A percentile compares a stretch with the other conserved stretches of the same genome.
Conservation (phyloP, 768 basidiomycete species). For the Boletus pseudopeckii region DNA sequence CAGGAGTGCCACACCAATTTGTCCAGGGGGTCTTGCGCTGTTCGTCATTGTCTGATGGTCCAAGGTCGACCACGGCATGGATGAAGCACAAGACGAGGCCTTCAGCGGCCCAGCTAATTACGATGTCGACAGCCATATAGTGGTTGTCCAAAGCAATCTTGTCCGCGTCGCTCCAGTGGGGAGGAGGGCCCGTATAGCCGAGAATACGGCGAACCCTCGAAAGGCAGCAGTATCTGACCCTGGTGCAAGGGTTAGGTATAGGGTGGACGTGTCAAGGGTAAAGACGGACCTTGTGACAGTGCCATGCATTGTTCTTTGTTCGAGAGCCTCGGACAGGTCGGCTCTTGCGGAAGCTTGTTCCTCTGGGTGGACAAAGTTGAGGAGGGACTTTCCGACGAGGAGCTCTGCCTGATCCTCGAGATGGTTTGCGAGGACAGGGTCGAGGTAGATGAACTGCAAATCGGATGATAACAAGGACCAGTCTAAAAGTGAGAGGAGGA, state of each 20-base stretch:
- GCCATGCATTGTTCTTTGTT: slow-evolving; percentile 74
- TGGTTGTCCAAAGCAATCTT: slow-evolving; percentile 66
- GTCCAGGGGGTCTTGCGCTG: slow-evolving; percentile 71
- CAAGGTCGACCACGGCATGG: slow-evolving; percentile 76
- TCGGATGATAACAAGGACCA: slow-evolving; percentile 79
- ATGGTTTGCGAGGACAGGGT: slow-evolving; percentile 73
- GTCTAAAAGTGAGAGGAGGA: slow-evolving; percentile 41
- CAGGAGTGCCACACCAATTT: slow-evolving; percentile 84
- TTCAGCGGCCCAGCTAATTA: slow-evolving; percentile 86
- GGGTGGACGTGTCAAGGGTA: slow-evolving; percentile 10
- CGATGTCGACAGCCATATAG: slow-evolving; percentile 86
- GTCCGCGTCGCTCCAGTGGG: slow-evolving; percentile 61
- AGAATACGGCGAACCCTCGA: slow-evolving; percentile 68
- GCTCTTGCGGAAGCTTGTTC: slow-evolving; percentile 71
- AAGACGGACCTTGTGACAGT: slow-evolving; percentile 68
- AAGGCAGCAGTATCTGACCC: slow-evolving; percentile 77
- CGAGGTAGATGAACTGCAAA: slow-evolving; percentile 77
- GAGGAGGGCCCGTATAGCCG: slow-evolving; percentile 57
- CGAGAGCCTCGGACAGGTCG: slow-evolving; percentile 72
- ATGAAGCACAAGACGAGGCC: slow-evolving; percentile 86
- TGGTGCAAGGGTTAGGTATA: slow-evolving; percentile 32
- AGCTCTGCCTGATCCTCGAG: slow-evolving; percentile 66
- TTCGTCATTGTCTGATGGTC: slow-evolving; percentile 70
- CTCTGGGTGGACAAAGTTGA: slow-evolving; percentile 82
- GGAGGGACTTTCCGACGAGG: slow-evolving; percentile 67